Evolutionary conservation across 1,139 yeast species (phyloP), one percentile per base, ranked within the genome.

Genomic region (Pneumocystis sp.): DNA sequence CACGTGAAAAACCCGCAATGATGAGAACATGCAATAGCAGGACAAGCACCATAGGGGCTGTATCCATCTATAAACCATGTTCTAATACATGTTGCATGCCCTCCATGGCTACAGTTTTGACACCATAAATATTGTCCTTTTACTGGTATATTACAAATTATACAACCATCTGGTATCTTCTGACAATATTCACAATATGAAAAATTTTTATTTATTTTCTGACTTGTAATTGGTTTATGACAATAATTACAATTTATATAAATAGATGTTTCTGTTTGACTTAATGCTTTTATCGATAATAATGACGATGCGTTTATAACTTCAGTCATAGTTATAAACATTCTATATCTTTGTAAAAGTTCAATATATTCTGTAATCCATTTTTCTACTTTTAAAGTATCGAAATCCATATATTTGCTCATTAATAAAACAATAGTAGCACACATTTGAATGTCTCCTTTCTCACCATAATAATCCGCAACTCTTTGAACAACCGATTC

Each of bases 111-210:
- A 77, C 97, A 93, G 62, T 78, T 81, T 65, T 88, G 76, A 31
- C 85, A 77, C n/a, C 83, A 83, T 34, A 87, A 82, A 12, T 85
- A 81, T 65, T 87, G 77, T 0, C 96, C 95, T 70, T 82, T 83
- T 70, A 91, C 80, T 1, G 96, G 93, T 71, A 83, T 86, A 68
- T 85, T 81, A 73, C 97, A 93, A 68, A 86, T 83, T n/a, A 85
- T 80, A 74, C 97, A 93, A 60, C 84, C 82, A 69, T 83, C 85
- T 69, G 83, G 85, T 39, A 79, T 78, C 61, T 75, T 77, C 2
- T 79, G 77, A 73, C 97, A 91, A 60, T 79, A 80, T 64, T 85
- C 89, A 76, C 97, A 91, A 73, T 85, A 88, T 96, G 96, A 90
- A 70, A 81, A 85, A 40, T 61, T 96, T 80, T 19, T 76, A 68